phyloP scores from a whole-genome alignment of 257 asterid species.

The Cruciata laevipes region DNA sequence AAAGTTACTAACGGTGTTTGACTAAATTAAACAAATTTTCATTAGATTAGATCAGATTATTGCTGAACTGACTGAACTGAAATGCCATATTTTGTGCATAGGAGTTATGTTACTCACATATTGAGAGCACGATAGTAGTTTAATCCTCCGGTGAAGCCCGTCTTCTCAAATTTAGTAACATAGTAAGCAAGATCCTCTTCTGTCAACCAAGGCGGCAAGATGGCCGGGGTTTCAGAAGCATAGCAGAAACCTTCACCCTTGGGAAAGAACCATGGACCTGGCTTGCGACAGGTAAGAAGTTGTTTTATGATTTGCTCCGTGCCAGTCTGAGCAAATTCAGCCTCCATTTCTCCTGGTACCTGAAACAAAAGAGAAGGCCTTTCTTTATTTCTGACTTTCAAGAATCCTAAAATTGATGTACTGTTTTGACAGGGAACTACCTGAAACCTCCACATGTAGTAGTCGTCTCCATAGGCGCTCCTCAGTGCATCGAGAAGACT shows the following conservation, averaged over 20 bases:
- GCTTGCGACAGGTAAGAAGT: slow-evolving; percentile 45
- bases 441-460: slow-evolving; percentile 68
- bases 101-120: slow-evolving; percentile 26
- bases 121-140: slow-evolving; percentile 83
- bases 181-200: slow-evolving; percentile 61
- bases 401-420: background rate
- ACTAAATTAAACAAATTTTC: no score
- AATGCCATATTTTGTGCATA: background rate
- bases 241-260: slow-evolving; percentile 21
- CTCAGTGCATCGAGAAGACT: slow-evolving; percentile 22
- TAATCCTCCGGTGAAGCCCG: slow-evolving; percentile 83
- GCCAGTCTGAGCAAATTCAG: slow-evolving; percentile 55
- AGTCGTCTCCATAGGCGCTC: slow-evolving; percentile 43
- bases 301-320: slow-evolving; percentile 55
- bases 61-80: no score
- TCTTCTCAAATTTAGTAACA: slow-evolving; percentile 36
- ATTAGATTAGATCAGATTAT: background rate
- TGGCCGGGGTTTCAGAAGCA: slow-evolving; percentile 25
- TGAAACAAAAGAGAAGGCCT: slow-evolving; percentile 12
- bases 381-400: background rate
- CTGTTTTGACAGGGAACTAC: slow-evolving; percentile 15
- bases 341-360: slow-evolving; percentile 70
- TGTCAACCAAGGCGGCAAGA: slow-evolving; percentile 57
- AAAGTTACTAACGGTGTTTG: no score
- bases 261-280: slow-evolving; percentile 59